phyloP scores from a whole-genome alignment of 495 filamentous ascomycete genomes.

The Daldinia grandis region DNA sequence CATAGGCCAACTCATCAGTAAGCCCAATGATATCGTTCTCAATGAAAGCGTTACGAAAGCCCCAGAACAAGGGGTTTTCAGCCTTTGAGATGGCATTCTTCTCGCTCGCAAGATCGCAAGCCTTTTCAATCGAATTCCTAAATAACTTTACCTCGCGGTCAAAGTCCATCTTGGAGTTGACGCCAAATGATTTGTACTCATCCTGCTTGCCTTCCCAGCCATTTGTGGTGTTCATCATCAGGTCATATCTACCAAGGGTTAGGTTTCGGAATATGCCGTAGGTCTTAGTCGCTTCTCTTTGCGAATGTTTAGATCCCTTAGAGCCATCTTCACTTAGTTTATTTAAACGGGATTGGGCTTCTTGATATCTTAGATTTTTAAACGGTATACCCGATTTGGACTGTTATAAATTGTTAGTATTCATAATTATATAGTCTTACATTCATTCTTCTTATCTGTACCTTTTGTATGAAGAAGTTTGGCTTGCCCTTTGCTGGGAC shows the following conservation, averaged over 20 bases:
- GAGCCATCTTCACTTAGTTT: neutral
- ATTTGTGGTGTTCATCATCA: slow-evolving; percentile 6
- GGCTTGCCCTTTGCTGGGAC: neutral
- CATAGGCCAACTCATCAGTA: slow-evolving; percentile 65
- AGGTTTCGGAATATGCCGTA: slow-evolving; percentile 33
- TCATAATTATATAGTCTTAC: neutral
- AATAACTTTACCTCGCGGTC: slow-evolving; percentile 50
- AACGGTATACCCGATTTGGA: too few species aligned
- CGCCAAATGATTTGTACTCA: slow-evolving; percentile 47
- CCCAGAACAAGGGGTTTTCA: slow-evolving; percentile 61
- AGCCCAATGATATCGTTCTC: slow-evolving; percentile 58
- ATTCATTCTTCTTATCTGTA: neutral
- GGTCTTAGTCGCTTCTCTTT: slow-evolving; percentile 7
- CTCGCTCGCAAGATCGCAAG: slow-evolving; percentile 49
- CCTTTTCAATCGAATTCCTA: slow-evolving; percentile 44
- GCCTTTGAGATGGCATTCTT: slow-evolving; percentile 41
- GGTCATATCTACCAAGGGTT: slow-evolving; percentile 18
- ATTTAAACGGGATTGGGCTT: neutral
- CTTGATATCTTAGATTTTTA: neutral
- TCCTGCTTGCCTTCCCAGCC: slow-evolving; percentile 19
- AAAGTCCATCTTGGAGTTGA: slow-evolving; percentile 43
- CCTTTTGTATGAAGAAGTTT: neutral
- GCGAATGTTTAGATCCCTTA: neutral
- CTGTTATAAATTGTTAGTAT: neutral
- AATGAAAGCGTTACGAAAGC: slow-evolving; percentile 66